Base-by-base conservation (phyloP, 2,329 filamentous ascomycete species). In the Claviceps citrina region DNA sequence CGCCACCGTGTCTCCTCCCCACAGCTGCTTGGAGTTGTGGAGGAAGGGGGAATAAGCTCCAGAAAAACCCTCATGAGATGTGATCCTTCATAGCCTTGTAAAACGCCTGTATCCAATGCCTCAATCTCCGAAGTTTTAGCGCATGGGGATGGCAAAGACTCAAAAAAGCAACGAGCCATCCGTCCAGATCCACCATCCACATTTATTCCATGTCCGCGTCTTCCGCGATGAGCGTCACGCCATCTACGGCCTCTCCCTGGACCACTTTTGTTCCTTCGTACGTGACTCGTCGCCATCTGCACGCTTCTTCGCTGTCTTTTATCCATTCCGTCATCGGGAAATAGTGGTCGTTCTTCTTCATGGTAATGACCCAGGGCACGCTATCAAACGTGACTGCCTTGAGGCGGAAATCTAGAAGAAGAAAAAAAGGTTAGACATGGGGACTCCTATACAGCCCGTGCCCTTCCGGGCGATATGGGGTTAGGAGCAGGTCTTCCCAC, bases 271-370 rank as follows among this genome's bases (percentile, higher is more conserved):
- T 68, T 49, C 66, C 67, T 51, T 78, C 73, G 47, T 80, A 78
- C 3, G 75, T 76, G 16, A 76, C 65, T 28, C 76, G 64, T 40
- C 67, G 67, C 77, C 77, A 81, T 37, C 76, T 76, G 46, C 70
- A 76, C 2, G 67, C 59, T 46, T 76, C 73, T 6, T 60, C 60
- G 12, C 61, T 54, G 47, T 81, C 76, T 57, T 79, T 80, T 59
- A 76, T 71, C 69, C 76, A 79, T 52, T 81, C 78, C 59, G 76
- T 73, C 0, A 76, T 81, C 0, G 78, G 77, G 60, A 81, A 82
- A 59, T 98, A 98, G 61, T 98, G 91, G 57, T 98, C 89, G 51
- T 95, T 95, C 73, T 96, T 96, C 77, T 98, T 98, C 84, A 98
- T 94, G 7, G 91, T 98, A 30, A 93, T 84, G n/a, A 98, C 86